A percentile compares a stretch with the other conserved stretches of the same genome.
These are phyloP conservation scores for Metarhizium humberi DNA, from an alignment of 2,329 filamentous ascomycete genomes.

Conservation along the genomic window DNA sequence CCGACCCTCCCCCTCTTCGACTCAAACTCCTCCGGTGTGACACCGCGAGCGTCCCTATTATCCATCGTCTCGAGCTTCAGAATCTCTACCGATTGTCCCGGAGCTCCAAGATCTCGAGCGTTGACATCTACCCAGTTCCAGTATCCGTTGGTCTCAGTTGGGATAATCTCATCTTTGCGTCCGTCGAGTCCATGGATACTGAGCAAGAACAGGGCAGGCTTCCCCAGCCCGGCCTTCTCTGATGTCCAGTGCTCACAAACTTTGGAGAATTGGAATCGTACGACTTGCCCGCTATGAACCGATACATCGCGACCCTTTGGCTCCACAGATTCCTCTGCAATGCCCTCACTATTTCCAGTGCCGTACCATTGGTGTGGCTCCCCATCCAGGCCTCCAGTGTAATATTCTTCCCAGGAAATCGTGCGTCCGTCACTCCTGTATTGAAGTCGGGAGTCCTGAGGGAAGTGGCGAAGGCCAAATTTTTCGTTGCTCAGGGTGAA, in stretches of 20 bases:
- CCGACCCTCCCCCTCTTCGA: constrained; percentile 32
- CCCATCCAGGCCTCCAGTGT: constrained; percentile 47
- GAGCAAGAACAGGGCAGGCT: constrained; percentile 61
- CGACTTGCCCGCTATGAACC: constrained; percentile 42
- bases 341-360: constrained; percentile 37
- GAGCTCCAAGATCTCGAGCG: constrained; percentile 53
- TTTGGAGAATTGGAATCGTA: constrained; percentile 75
- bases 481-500: constrained; percentile 62
- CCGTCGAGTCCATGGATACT: constrained; percentile 58
- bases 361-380: constrained; percentile 38
- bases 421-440: constrained; percentile 63
- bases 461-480: constrained; percentile 77
- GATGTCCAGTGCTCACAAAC: constrained; percentile 76
- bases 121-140: constrained; percentile 76
- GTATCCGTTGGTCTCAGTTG: constrained; percentile 68
- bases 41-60: constrained; percentile 35
- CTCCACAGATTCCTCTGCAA: constrained; percentile 49
- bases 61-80: constrained; percentile 47
- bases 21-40: constrained; percentile 37
- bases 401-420: constrained; percentile 75
- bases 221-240: constrained; percentile 56
- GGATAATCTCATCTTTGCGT: constrained; percentile 55
- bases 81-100: constrained; percentile 59
- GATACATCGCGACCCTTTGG: constrained; percentile 45
- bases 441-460: constrained; percentile 56